Evolutionary conservation across 2,329 filamentous ascomycete genomes (phyloP).

Genomic region (Cercospora brassicicola): DNA sequence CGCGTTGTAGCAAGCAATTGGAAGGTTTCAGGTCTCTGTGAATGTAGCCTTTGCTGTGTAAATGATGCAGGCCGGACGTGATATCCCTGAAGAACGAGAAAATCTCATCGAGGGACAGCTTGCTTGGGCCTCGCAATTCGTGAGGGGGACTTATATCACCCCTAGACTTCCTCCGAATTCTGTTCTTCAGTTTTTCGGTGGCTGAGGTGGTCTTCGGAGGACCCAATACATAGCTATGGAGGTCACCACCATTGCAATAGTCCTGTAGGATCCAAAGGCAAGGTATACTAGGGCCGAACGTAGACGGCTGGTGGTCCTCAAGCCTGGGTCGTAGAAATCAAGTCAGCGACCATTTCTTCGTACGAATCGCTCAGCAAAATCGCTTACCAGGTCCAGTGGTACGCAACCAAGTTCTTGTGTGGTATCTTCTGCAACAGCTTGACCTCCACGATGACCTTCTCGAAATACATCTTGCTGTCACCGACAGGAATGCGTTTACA

Average conservation of each 20-base stretch:
- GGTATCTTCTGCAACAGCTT: constrained; percentile 87
- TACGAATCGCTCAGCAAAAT: background rate
- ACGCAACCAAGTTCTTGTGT: constrained; percentile 93
- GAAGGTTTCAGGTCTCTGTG: constrained; percentile 94
- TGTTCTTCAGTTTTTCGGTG: constrained; percentile 81
- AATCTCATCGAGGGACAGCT: constrained; percentile 81
- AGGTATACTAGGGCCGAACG: constrained; percentile 84
- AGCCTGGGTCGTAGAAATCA: constrained; percentile 45
- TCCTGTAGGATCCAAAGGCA: constrained; percentile 97
- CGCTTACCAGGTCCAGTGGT: constrained; percentile 81
- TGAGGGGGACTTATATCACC: constrained; percentile 67
- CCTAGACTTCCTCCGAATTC: constrained; percentile 77
- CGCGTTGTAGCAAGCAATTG: constrained; percentile 83
- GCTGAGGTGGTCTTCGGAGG: constrained; percentile 68
- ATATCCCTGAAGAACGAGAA: constrained; percentile 97
- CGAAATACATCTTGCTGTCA: constrained; percentile 87
- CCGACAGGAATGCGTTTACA: constrained; percentile 95
- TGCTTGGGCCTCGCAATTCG: constrained; percentile 54
- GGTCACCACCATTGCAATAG: constrained; percentile 91
- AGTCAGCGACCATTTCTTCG: background rate
- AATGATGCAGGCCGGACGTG: constrained; percentile 82
- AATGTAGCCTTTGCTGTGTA: constrained; percentile 89
- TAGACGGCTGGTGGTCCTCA: constrained; percentile 79
- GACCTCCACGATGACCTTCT: constrained; percentile 91
- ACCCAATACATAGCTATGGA: constrained; percentile 83